Percentiles rank a stretch among this genome's conserved stretches.
Evolutionary conservation across 2,329 filamentous ascomycete species (phyloP).

Genomic region (Aureobasidium sp.): DNA sequence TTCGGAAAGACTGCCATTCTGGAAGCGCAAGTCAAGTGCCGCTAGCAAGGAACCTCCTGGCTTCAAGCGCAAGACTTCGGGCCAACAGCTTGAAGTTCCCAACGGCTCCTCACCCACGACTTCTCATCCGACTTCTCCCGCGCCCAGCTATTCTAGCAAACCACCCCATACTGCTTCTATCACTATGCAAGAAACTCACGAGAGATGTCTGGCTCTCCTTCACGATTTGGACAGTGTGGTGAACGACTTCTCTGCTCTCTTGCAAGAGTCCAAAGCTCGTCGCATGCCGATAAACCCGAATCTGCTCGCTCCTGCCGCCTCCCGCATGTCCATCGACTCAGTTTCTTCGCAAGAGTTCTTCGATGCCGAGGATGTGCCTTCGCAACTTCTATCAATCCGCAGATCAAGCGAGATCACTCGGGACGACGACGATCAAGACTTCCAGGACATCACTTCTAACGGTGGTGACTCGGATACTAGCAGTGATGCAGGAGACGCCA

Average conservation of each 20-base stretch:
- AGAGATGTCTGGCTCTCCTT: constrained; percentile 85
- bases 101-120: constrained; percentile 35
- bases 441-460: constrained; percentile 44
- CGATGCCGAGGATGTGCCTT: constrained; percentile 79
- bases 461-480: constrained; percentile 70
- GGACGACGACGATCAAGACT: constrained; percentile 55
- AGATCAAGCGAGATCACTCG: constrained; percentile 72
- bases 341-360: constrained; percentile 92
- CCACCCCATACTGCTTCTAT: constrained; percentile 24
- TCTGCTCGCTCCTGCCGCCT: constrained; percentile 38
- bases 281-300: constrained; percentile 53
- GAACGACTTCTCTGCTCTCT: constrained; percentile 79
- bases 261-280: constrained; percentile 82
- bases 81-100: constrained; percentile 56
- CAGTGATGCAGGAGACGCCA: constrained; percentile 60
- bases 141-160: constrained; percentile 39
- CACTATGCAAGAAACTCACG: constrained; percentile 68
- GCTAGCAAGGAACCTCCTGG: constrained; percentile 45
- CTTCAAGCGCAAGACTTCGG: constrained; percentile 57
- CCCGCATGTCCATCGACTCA: constrained; percentile 81
- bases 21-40: constrained; percentile 86
- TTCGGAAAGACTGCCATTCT: constrained; percentile 79
- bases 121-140: constrained; percentile 36
- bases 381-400: constrained; percentile 80
- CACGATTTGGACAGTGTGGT: constrained; percentile 88